Evolutionary conservation across 2,329 filamentous ascomycete genomes (phyloP).

Genomic region (Apiospora rasikravindrae): DNA sequence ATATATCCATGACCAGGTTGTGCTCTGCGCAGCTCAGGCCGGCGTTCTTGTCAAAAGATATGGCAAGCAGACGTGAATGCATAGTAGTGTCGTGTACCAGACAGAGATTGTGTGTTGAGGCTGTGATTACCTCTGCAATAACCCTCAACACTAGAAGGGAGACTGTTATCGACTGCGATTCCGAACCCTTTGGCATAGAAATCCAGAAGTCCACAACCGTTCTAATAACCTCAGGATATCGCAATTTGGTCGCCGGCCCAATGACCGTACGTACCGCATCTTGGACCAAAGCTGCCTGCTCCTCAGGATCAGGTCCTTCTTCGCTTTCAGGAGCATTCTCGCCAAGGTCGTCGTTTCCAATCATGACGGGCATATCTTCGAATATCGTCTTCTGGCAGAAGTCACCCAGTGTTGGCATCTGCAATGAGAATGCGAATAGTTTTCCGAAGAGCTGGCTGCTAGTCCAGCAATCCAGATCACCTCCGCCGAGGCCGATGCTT

Average conservation of each 20-base stretch:
- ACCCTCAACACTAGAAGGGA: constrained; percentile 71
- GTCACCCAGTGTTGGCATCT: constrained; percentile 74
- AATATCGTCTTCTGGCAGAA: constrained; percentile 62
- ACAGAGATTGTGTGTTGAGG: constrained; percentile 72
- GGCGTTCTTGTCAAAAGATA: constrained; percentile 61
- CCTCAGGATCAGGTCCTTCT: constrained; percentile 29
- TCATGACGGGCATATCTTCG: constrained; percentile 29
- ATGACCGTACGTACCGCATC: constrained; percentile 54
- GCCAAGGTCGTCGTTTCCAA: constrained; percentile 29
- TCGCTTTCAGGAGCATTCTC: constrained; percentile 24
- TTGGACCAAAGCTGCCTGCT: constrained; percentile 38
- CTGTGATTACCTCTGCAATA: constrained; percentile 60
- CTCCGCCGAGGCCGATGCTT: constrained; percentile 68
- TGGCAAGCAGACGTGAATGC: constrained; percentile 67
- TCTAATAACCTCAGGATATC: constrained; percentile 67
- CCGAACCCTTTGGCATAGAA: constrained; percentile 59
- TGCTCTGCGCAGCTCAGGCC: constrained; percentile 61
- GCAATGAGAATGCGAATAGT: constrained; percentile 79
- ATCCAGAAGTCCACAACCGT: constrained; percentile 69
- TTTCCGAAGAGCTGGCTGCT: constrained; percentile 80
- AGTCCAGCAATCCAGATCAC: constrained; percentile 71
- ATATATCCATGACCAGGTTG: constrained; percentile 67
- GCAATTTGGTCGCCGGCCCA: constrained; percentile 56
- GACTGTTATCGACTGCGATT: constrained; percentile 44
- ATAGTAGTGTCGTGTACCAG: constrained; percentile 76